These are phyloP conservation scores for Fusarium pseudoanthophilum DNA, from an alignment of 2,329 filamentous ascomycete species.

Conservation along the genomic window DNA sequence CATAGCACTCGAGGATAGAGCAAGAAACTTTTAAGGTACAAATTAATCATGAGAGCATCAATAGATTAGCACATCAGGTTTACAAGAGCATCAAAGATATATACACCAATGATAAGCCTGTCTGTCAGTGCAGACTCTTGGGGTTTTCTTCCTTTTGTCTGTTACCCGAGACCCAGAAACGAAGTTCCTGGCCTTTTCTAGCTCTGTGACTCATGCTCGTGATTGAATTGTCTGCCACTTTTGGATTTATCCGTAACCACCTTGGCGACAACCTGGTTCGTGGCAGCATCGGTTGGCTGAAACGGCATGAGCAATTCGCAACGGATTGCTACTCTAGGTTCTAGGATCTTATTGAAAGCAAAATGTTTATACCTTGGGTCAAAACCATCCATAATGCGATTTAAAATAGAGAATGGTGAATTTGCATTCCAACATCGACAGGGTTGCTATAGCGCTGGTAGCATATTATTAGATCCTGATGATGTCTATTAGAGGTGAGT, in stretches of 20 bases:
- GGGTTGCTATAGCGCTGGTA: not conserved
- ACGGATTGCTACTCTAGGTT: not conserved
- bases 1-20: not conserved
- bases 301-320: not conserved
- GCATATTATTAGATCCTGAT: not conserved
- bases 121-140: not conserved
- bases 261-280: fast-evolving
- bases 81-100: not conserved
- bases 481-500: not conserved
- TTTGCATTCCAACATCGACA: too few species aligned
- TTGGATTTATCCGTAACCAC: not conserved
- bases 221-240: not conserved
- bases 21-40: not conserved
- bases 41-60: fast-evolving
- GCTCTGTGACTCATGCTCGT: too few species aligned
- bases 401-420: not conserved
- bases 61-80: fast-evolving
- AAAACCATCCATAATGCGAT: not conserved
- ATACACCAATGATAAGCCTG: too few species aligned
- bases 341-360: fast-evolving
- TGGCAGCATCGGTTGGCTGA: too few species aligned
- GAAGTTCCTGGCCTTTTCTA: not conserved
- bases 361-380: fast-evolving
- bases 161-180: too few species aligned
- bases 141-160: not conserved